Percentiles rank a stretch among this genome's conserved stretches.
phyloP scores from a whole-genome alignment of 805 yeast genomes.

The Pichia exigua region DNA sequence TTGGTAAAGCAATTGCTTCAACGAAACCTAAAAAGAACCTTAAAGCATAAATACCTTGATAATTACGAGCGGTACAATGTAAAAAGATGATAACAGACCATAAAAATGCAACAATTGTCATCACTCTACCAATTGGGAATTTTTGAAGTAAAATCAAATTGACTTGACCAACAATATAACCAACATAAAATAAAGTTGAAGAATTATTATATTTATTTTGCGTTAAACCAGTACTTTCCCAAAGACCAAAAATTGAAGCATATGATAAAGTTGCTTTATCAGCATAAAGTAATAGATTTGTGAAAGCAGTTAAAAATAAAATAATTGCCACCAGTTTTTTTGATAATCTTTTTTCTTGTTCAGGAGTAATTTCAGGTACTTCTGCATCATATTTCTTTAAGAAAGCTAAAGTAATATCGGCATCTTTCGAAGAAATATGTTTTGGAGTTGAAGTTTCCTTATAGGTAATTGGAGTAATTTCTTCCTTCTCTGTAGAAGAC shows the following conservation, averaged over 20 bases:
- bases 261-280: constrained; percentile 38
- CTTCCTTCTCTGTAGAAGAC: neutral
- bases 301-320: constrained; percentile 17
- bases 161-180: constrained; percentile 39
- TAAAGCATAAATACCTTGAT: constrained; percentile 38
- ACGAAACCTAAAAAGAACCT: constrained; percentile 47
- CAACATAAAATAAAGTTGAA: constrained; percentile 47
- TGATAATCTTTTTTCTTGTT: constrained; percentile 14
- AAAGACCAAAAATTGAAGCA: constrained; percentile 36
- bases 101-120: constrained; percentile 29
- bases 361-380: constrained; percentile 16
- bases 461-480: neutral
- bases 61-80: constrained; percentile 37
- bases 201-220: constrained; percentile 39
- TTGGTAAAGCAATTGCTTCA: constrained; percentile 38
- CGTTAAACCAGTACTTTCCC: constrained; percentile 37
- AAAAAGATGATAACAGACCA: constrained; percentile 44
- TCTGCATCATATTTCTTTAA: constrained; percentile 18
- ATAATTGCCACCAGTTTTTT: constrained; percentile 18
- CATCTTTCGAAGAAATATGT: constrained; percentile 7
- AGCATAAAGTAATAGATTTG: constrained; percentile 22
- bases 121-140: constrained; percentile 33
- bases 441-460: neutral
- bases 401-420: constrained; percentile 24
- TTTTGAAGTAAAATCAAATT: constrained; percentile 38